These are phyloP conservation scores for Emmonsiellopsis sp. DNA, from an alignment of 2,329 filamentous ascomycete species.

Conservation along the genomic window DNA sequence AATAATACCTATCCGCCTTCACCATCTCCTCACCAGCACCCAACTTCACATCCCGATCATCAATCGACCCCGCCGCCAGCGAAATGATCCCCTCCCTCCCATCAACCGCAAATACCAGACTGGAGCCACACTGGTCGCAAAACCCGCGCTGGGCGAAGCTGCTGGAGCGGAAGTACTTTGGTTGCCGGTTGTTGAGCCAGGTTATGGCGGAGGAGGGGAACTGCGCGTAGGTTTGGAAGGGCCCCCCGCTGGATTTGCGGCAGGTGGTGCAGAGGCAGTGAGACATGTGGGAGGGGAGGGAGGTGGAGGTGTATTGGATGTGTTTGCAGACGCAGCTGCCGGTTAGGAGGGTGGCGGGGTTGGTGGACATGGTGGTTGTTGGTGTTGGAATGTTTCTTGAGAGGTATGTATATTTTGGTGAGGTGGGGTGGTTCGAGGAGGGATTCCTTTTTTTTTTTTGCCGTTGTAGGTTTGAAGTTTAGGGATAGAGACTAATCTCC, in stretches of 20 bases:
- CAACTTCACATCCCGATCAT: conserved; percentile 30
- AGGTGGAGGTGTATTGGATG: conserved; percentile 33
- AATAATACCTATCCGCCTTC: conserved; percentile 33
- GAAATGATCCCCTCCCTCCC: conserved; percentile 22
- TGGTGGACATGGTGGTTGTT: neutral
- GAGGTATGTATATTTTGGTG: neutral
- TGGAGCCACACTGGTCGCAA: conserved; percentile 40
- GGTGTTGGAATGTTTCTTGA: neutral
- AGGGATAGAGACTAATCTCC: too few species aligned
- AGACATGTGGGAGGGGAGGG: conserved; percentile 26
- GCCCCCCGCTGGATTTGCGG: conserved; percentile 39
- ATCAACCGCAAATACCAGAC: conserved; percentile 36
- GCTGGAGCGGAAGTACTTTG: conserved; percentile 28
- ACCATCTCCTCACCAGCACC: conserved; percentile 17
- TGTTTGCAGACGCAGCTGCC: conserved; percentile 38
- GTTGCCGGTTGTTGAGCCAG: conserved; percentile 24
- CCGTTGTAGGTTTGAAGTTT: too few species aligned
- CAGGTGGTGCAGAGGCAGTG: conserved; percentile 44
- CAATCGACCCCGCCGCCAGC: conserved; percentile 35
- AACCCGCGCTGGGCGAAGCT: conserved; percentile 35
- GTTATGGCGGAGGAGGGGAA: conserved; percentile 28
- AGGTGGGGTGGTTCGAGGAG: neutral
- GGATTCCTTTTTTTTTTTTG: neutral
- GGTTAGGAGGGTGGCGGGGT: conserved; percentile 16
- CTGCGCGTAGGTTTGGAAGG: conserved; percentile 36